Evolutionary conservation across 805 yeast genomes (phyloP).

Genomic region (Wickerhamiella slavikovae): DNA sequence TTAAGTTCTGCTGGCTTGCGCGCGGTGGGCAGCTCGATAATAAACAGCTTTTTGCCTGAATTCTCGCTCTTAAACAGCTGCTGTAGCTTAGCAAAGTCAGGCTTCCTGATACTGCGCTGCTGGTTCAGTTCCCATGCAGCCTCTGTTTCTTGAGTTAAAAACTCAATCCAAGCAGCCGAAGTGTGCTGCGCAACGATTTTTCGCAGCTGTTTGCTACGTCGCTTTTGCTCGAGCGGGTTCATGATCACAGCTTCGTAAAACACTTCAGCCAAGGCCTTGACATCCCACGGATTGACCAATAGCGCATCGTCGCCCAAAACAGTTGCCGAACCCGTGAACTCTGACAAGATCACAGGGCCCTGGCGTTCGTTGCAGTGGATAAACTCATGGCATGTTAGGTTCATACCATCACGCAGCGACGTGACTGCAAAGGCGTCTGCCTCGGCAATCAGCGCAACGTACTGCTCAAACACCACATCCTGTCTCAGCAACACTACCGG

Average conservation of each 20-base stretch:
- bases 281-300: slow-evolving; percentile 83
- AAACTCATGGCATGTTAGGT: slow-evolving; percentile 88
- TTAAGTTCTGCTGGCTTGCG: neutral
- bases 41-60: slow-evolving; percentile 1
- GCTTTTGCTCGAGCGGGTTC: slow-evolving; percentile 33
- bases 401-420: slow-evolving; percentile 92
- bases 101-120: slow-evolving; percentile 15
- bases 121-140: slow-evolving; percentile 31
- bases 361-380: slow-evolving; percentile 40
- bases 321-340: slow-evolving; percentile 86
- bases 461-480: slow-evolving; percentile 77
- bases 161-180: slow-evolving; percentile 51
- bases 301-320: slow-evolving; percentile 48
- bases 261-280: slow-evolving; percentile 38
- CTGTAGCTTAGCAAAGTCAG: slow-evolving; percentile 4
- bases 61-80: slow-evolving; percentile 13
- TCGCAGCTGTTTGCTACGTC: slow-evolving; percentile 42
- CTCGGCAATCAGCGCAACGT: slow-evolving; percentile 64
- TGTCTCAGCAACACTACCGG: slow-evolving; percentile 79
- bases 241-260: slow-evolving; percentile 47
- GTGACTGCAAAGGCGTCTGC: slow-evolving; percentile 79
- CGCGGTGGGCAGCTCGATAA: slow-evolving; percentile 2
- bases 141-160: slow-evolving; percentile 33
- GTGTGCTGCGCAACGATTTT: slow-evolving; percentile 44
- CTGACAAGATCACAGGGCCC: slow-evolving; percentile 72